Base-by-base conservation (phyloP, 305 asterid genomes). In the Salvia sclarea region DNA sequence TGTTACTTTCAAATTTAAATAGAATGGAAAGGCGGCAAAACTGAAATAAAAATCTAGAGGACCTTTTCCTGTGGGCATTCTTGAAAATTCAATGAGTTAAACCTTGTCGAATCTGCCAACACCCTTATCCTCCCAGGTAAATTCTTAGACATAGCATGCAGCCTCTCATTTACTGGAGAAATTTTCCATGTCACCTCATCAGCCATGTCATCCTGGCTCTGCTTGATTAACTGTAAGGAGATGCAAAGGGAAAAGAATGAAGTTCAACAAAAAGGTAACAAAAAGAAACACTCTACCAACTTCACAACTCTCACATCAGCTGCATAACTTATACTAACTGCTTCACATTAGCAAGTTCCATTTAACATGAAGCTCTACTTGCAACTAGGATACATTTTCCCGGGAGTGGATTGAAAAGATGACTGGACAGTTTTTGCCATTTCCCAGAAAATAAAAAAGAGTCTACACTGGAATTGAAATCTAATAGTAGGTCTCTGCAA, bases 101-200 rank as follows among this genome's bases (percentile, higher is more conserved):
- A 80, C 81, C 93, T 83, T 68, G 96, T 82, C 52, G 96, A 86
- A 68, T 91, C 98, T 52, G 88, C 87, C 84, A 89, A 80, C 69
- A 86, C 87, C 80, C 85, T 85, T 62, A 86, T 74, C 82, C 75
- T 79, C 80, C 86, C 84, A n/a, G 90, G 91, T 38, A 81, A 74
- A 47, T 84, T 79, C 83, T 89, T 94, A 69, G 98, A 87, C 82
- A 87, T 73, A 33, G 96, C 82, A 69, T 83, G 84, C 24, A 94
- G 90, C 72, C 88, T 88, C 74, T 94, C 96, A 61, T 94, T 88
- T 71, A 94, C 87, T 21, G 98, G 96, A 78, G 98, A 91, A 76
- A 91, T 81, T 81, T 74, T 89, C 98, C 96, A 94, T 55, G 96
- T 84, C 75, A 91, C 87, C 74, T 94, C 97, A 73, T 94, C 93